Evolutionary conservation across 176 grass and related monocot species (phyloP), one percentile per base, ranked within the genome.

Genomic region (Saccharum spontaneum): DNA sequence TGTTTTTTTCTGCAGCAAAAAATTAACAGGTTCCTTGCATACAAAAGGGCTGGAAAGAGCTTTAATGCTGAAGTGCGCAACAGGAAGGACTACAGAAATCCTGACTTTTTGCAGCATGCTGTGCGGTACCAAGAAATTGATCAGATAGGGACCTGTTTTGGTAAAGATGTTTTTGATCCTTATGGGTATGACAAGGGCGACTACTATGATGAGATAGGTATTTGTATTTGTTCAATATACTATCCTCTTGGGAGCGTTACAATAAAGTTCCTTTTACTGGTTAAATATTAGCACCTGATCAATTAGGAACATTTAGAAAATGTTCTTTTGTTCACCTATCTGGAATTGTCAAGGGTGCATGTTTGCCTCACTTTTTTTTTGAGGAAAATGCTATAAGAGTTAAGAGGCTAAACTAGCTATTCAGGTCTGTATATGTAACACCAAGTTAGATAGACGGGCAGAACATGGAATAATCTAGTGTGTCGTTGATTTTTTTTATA

Each of bases 71-170:
- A 99, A 90, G 88, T 99, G 50, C 89, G 97, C 76, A 96, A 96
- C 59, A 99, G 86, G 84, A 99, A 96, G 88, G 93, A 96, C 39
- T 99, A 99, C 79, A 80, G 82, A 81, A 99, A 99, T 89, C 97
- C 94, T 40, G 91, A 99, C 68, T 99, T 99, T 71, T 85, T 99
- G 90, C 97, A 94, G 83, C 91, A 99, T 91, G 93, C 97, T 78
- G 93, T 96, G 81, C 87, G 97, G n/a, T 99, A 99, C 67, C 97
- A 99, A 88, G 97, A 95, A 69, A 99, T 99, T 5, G 88, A 99
- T 86, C 91, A 94, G 90, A 96, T 96, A 72, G 97, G 97, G 67
- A 91, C 91, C 41, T 96, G 94, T 87, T 99, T 99, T 76, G 86
- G 83, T 88, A 99, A 92, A 86, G 94, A 96, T 80, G 97, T 99